Base-by-base conservation (phyloP, 352 stramenopile genomes). In the Pythium coloratum region DNA sequence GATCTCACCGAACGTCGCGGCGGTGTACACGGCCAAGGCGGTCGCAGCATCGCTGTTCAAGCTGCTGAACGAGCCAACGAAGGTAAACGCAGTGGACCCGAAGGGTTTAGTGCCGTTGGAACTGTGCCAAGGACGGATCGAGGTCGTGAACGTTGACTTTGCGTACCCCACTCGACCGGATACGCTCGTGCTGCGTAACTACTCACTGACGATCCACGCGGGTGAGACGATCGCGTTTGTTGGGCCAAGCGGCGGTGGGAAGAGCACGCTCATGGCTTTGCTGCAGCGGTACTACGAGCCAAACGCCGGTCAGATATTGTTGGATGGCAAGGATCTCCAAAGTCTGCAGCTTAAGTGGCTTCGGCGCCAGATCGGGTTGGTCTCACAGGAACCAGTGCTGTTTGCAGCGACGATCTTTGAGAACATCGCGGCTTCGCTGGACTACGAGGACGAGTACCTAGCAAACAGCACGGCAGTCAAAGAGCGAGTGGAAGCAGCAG, bases 211-310 rank as follows among this genome's bases (percentile, higher is more conserved):
- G 14, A 75, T 75, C 53, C 14, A 59, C 2, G 63, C 60, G 0
- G 68, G 68, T 6, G 59, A 74, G 51, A 74, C 68, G 0, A 33
- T 74, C 9, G 68, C 68, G 18, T 74, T 74, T 57, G 65, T 71
- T 3, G 65, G 65, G 0, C 57, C 65, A 0, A 71, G 65, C 20
- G 65, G 66, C 9, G 59, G 69, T 18, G 69, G 69, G 6, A 75
- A 75, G 28, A 71, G 64, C 58, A 75, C 69, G 4, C 18, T 97
- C 53, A 59, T 75, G 50, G 50, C 24, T 6, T 69, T 97, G 49
- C 65, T 97, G 18, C 66, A 92, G 59, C 67, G 90, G 18, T 97
- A 97, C 61, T 98, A 98, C 69, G 78, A 91, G 51, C 82, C 85
- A 5, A 73, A 72, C 51, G 61, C 70, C 26, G 92, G 92, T 28